Evolutionary conservation across 768 basidiomycete species (phyloP).

Genomic region (Coprinopsis sp.): DNA sequence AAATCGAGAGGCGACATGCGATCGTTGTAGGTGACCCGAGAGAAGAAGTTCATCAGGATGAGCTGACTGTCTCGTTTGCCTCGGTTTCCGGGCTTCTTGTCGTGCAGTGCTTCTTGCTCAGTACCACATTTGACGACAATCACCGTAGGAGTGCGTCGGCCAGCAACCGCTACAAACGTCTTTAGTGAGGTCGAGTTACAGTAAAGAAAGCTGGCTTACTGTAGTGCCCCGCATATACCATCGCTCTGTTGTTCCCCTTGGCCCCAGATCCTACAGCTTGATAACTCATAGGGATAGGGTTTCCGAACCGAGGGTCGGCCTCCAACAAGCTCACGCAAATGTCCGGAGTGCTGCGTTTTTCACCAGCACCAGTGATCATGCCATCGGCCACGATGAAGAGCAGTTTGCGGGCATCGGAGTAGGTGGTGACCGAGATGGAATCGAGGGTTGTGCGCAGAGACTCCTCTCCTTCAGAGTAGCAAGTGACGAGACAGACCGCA

Average conservation of each 20-base stretch:
- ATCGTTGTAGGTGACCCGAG: constrained; percentile 97
- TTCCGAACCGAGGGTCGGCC: constrained; percentile 92
- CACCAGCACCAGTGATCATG: constrained; percentile 97
- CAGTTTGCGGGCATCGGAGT: constrained; percentile 89
- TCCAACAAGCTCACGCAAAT: constrained; percentile 90
- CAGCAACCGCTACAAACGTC: constrained; percentile 56
- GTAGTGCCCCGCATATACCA: constrained; percentile 99
- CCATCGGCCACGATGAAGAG: constrained; percentile 95
- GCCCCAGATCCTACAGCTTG: constrained; percentile 84
- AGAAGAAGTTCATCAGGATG: constrained; percentile 99
- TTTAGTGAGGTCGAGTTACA: constrained; percentile 5
- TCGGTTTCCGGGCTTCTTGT: constrained; percentile 95
- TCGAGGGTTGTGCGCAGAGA: constrained; percentile 89
- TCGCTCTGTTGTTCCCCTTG: constrained; percentile 89
- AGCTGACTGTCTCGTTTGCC: constrained; percentile 99
- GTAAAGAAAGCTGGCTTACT: constrained; percentile 48
- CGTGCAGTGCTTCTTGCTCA: constrained; percentile 72
- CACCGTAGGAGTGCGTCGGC: constrained; percentile 89
- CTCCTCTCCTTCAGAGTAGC: constrained; percentile 96
- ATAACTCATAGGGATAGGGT: constrained; percentile 93
- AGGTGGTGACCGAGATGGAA: constrained; percentile 85
- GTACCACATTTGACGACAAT: constrained; percentile 96
- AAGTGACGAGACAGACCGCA: constrained; percentile 92
- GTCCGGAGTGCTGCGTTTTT: constrained; percentile 94
- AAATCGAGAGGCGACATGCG: constrained; percentile 97